Evolutionary conservation across 1,284 basidiomycete genomes (phyloP).

Genomic region (Sanghuangporus sanghuang): DNA sequence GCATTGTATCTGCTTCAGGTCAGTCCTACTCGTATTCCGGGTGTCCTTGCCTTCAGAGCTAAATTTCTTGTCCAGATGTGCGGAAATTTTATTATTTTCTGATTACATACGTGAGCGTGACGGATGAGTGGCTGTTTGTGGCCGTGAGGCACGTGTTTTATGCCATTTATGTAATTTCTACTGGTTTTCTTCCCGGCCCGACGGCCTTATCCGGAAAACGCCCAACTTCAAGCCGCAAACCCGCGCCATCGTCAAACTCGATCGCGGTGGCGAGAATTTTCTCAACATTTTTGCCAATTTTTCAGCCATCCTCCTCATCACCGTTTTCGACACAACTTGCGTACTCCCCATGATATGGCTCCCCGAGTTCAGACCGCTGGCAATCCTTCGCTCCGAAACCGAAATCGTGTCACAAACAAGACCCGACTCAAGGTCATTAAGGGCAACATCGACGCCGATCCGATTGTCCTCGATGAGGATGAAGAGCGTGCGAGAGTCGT

Average conservation of each 20-base stretch:
- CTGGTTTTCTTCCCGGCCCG: neutral
- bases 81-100: neutral
- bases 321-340: neutral
- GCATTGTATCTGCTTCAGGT: neutral
- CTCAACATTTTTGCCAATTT: slow-evolving; percentile 11
- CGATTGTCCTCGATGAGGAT: slow-evolving; percentile 76
- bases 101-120: neutral
- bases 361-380: slow-evolving; percentile 70
- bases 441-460: slow-evolving; percentile 76
- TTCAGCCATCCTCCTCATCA: slow-evolving; percentile 7
- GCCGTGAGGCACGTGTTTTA: slow-evolving; percentile 1
- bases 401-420: slow-evolving; percentile 88
- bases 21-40: neutral
- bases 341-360: slow-evolving; percentile 56
- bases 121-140: neutral
- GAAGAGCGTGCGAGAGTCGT: slow-evolving; percentile 70
- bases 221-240: slow-evolving; percentile 3
- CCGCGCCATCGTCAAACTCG: slow-evolving; percentile 16
- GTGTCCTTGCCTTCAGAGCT: neutral
- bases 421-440: slow-evolving; percentile 79
- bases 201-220: slow-evolving; percentile 1
- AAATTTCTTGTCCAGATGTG: neutral
- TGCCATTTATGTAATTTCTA: slow-evolving; percentile 1
- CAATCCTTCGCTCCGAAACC: slow-evolving; percentile 72
- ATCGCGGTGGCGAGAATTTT: slow-evolving; percentile 16